Evolutionary conservation across 768 basidiomycete genomes (phyloP), one percentile per base, ranked within the genome.

Genomic region (Mycena floridula): DNA sequence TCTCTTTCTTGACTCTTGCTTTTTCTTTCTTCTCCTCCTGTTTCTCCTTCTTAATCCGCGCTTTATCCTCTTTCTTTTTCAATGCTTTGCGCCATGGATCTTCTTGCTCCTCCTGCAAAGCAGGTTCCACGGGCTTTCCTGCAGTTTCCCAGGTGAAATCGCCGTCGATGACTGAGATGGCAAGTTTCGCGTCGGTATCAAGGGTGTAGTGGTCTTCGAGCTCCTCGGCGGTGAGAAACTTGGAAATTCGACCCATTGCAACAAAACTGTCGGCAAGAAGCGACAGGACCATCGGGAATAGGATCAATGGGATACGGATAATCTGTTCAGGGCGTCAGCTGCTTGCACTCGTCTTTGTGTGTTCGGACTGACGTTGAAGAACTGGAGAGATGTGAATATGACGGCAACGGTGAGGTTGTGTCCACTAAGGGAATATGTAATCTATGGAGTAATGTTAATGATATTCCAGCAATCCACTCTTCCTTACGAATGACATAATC

Each of bases 341-440:
- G 64, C 7, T 46, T 40, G 25, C 63, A 59, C 46, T 64, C 59
- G 40, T 64, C 64, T 59, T 61, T 42, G n/a, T n/a, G n/a, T n/a
- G n/a, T 9, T 30, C 9, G 28, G 28, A 23, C 18, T 27, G 24
- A 55, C 54, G 25, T 54, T 60, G 50, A 58, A 59, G 37, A 39
- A 43, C 13, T 49, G 47, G 3, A 54, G 32, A 24, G 46, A 45
- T 12, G 63, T 55, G 52, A 73, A 71, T 32, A 73, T 67, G 25
- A 57, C 60, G 3, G 68, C 65, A 2, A 67, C 59, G 40, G 65
- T 56, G 9, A 73, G 60, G 3, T 44, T 30, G 45, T 73, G 65
- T 0, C 69, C 68, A 32, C 55, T 65, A 12, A 75, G 58, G 0
- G 61, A 61, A 49, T 77, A 77, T 0, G 73, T 73, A 50, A 51